Evolutionary conservation across 139 green algal species (phyloP), one percentile per base, ranked within the genome.

Genomic region (Picochlorum sp.): DNA sequence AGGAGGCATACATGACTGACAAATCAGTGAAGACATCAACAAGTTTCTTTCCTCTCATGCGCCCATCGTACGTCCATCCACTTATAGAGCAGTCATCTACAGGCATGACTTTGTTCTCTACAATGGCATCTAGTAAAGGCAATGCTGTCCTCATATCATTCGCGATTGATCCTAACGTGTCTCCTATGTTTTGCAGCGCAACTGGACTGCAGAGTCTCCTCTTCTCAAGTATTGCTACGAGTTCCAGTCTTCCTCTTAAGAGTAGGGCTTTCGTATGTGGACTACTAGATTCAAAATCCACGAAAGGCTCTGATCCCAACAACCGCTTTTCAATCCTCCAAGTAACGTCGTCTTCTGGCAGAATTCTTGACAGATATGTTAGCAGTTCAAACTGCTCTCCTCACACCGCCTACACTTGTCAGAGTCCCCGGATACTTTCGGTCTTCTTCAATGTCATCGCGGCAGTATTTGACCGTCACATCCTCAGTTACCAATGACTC

Each of bases 1-100:
- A 30, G 13, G 58, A 65, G 20, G 58, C 58, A 58, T 65, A 65
- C 18, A 65, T 18, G 20, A 24, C 58, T 20, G 58, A 65, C 20
- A 65, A 30, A 15, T 65, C 58, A 26, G 58, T 23, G 56, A 65
- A 65, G 18, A 65, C 13, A 18, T 26, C 44, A 57, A 56, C 20
- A 65, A 65, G n/a, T 8, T 28, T 24, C 26, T 14, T 51, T 28
- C 21, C 13, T 20, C 58, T 28, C 13, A 30, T 30, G 2, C 26
- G n/a, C 1, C 16, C 20, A 26, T 66, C 2, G n/a, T 38, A 66
- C n/a, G 34, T 20, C 60, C 60, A 66, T 57, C 28, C 34, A 44
- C 47, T 28, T 8, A 66, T 56, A 20, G 45, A 37, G 11, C 10
- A 23, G 16, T 58, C 34, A 21, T 41, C 28, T 13, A 21, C 32